Conservation (phyloP, 2,329 filamentous ascomycete species). For the Teratosphaeria pseudoeucalypti region DNA sequence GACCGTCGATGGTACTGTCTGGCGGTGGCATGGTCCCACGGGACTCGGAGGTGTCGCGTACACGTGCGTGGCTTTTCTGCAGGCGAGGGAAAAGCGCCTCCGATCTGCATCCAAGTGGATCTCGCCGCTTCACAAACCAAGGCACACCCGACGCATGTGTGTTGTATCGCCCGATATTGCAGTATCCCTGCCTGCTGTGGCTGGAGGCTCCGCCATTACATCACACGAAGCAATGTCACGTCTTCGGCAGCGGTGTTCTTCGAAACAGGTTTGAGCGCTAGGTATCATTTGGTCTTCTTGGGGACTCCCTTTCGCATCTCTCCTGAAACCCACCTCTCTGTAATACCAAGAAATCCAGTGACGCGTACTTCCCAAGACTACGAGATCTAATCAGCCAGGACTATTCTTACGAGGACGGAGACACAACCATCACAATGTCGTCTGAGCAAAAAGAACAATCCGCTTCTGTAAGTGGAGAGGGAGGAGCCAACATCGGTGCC, state of each 20-base stretch:
- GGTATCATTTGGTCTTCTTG: not conserved
- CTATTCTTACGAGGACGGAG: not conserved
- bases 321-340: not conserved
- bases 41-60: not conserved
- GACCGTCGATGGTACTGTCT: not conserved
- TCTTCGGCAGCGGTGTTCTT: not conserved
- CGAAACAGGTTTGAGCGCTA: slow-evolving; percentile 2
- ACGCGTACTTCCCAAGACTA: not conserved
- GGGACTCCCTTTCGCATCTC: not conserved
- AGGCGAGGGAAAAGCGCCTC: not conserved
- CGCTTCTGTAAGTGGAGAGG: slow-evolving; percentile 13
- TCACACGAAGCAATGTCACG: not conserved
- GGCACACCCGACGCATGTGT: not conserved
- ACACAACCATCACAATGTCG: slow-evolving; percentile 1
- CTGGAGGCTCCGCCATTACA: not conserved
- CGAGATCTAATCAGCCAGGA: not conserved
- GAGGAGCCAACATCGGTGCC: slow-evolving; percentile 18
- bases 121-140: not conserved
- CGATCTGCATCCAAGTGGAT: not conserved
- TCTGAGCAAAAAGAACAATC: slow-evolving; percentile 11
- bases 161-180: not conserved
- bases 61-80: not conserved
- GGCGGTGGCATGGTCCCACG: not conserved
- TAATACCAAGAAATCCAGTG: not conserved
- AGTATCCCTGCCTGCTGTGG: slow-evolving; percentile 1